phyloP scores from a whole-genome alignment of 2,329 filamentous ascomycete species.

The Penicillium hesseltinei region DNA sequence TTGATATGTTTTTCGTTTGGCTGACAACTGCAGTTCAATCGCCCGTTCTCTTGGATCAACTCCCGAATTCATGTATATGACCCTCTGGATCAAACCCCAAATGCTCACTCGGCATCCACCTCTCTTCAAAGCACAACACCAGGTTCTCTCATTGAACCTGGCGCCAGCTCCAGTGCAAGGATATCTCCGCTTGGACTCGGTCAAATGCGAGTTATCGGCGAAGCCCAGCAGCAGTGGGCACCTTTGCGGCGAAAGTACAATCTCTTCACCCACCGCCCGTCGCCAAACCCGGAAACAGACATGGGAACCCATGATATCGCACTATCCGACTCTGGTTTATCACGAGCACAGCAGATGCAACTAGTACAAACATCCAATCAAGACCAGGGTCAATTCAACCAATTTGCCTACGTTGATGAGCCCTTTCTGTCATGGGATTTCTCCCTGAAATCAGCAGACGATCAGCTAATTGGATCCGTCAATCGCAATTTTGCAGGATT shows the following conservation, averaged over 20 bases:
- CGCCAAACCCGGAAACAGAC: conserved; percentile 37
- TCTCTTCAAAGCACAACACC: conserved; percentile 47
- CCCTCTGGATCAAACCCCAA: conserved; percentile 41
- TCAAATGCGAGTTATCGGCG: conserved; percentile 62
- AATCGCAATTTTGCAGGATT: conserved; percentile 64
- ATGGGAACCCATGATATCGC: conserved; percentile 42
- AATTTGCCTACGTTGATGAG: conserved; percentile 63
- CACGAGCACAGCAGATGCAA: conserved; percentile 49
- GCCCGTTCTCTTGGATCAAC: conserved; percentile 64
- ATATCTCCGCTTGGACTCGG: conserved; percentile 54
- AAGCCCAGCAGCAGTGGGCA: conserved; percentile 64
- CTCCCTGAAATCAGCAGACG: conserved; percentile 52
- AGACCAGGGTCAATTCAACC: conserved; percentile 50
- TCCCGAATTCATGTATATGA: conserved; percentile 59
- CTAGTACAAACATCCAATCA: conserved; percentile 29
- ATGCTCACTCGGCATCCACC: conserved; percentile 40
- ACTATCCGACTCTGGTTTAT: conserved; percentile 49
- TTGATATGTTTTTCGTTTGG: background rate
- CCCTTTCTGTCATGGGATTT: conserved; percentile 66
- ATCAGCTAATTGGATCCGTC: conserved; percentile 57
- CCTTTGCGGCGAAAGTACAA: conserved; percentile 63
- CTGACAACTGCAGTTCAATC: conserved; percentile 50
- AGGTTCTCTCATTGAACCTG: conserved; percentile 39
- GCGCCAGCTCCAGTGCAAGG: conserved; percentile 48
- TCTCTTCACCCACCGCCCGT: conserved; percentile 57